phyloP scores from a whole-genome alignment of 768 basidiomycete genomes.

The Lentinula boryana region DNA sequence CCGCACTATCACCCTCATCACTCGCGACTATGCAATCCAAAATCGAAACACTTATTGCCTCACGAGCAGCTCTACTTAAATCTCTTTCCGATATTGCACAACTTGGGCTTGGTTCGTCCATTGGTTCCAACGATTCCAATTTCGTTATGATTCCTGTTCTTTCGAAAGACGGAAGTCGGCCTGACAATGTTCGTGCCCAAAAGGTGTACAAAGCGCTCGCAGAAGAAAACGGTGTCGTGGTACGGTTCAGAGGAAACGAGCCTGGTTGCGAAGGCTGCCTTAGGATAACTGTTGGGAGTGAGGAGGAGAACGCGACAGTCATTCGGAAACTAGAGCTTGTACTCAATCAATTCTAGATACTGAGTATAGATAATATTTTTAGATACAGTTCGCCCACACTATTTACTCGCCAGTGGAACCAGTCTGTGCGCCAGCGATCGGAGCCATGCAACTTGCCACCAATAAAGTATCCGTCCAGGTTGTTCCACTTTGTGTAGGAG shows the following conservation, averaged over 20 bases:
- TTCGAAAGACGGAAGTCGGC: constrained; percentile 30
- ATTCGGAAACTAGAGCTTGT: constrained; percentile 49
- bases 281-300: constrained; percentile 84
- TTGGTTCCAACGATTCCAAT: constrained; percentile 87
- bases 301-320: constrained; percentile 65
- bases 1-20: constrained; percentile 68
- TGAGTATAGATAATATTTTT: background rate
- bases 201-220: constrained; percentile 77
- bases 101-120: constrained; percentile 55
- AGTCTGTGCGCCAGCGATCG: constrained; percentile 15
- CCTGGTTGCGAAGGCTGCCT: constrained; percentile 82
- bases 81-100: constrained; percentile 40
- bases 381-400: background rate
- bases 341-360: constrained; percentile 18
- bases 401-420: constrained; percentile 12
- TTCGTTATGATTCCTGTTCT: constrained; percentile 82
- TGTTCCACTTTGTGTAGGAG: constrained; percentile 21
- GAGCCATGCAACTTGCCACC: constrained; percentile 29
- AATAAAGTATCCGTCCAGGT: constrained; percentile 36
- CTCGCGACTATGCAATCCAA: constrained; percentile 62
- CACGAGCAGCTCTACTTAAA: constrained; percentile 49
- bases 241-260: constrained; percentile 85
- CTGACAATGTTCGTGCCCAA: constrained; percentile 57
- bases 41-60: constrained; percentile 47
- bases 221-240: constrained; percentile 81